Evolutionary conservation across 306 rosid genomes (phyloP).

Genomic region (Lathyrus tuberosus): DNA sequence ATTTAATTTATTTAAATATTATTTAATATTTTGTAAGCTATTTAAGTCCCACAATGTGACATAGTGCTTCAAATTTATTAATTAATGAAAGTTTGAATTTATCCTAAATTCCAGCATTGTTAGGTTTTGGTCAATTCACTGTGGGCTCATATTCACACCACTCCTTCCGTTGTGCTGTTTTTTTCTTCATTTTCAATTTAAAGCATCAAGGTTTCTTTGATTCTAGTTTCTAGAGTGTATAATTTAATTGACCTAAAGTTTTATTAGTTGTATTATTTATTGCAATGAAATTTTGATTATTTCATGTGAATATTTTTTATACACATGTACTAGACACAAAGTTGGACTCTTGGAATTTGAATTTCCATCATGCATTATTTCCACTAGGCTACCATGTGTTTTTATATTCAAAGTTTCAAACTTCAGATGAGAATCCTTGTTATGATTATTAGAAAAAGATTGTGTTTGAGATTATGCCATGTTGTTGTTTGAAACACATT

Average conservation of each 20-base stretch:
- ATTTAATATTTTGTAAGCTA: slow-evolving; percentile 6
- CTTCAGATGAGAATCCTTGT: too few relatives aligned
- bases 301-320: slow-evolving; percentile 3
- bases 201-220: slow-evolving; percentile 32
- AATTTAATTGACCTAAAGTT: slow-evolving; percentile 23
- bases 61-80: slow-evolving; percentile 36
- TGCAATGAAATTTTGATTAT: background rate
- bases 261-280: slow-evolving; percentile 22
- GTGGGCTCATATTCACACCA: slow-evolving; percentile 50
- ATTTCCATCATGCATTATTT: background rate
- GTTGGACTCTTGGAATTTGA: slow-evolving; percentile 42
- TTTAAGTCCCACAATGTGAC: slow-evolving; percentile 47
- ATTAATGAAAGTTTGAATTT: slow-evolving; percentile 26
- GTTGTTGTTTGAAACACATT: too few relatives aligned
- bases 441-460: too few relatives aligned
- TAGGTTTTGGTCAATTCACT: slow-evolving; percentile 63
- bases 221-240: slow-evolving; percentile 11
- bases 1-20: background rate
- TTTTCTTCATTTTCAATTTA: slow-evolving; percentile 44
- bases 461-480: too few relatives aligned
- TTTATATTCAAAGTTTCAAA: too few relatives aligned
- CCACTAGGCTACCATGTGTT: too few relatives aligned
- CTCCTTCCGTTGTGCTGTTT: slow-evolving; percentile 36
- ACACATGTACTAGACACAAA: slow-evolving; percentile 23
- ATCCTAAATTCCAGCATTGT: slow-evolving; percentile 42